A percentile compares a stretch with the other conserved stretches of the same genome.
Conservation (phyloP, 2,329 filamentous ascomycete genomes). For the Arthroderma sp. region DNA sequence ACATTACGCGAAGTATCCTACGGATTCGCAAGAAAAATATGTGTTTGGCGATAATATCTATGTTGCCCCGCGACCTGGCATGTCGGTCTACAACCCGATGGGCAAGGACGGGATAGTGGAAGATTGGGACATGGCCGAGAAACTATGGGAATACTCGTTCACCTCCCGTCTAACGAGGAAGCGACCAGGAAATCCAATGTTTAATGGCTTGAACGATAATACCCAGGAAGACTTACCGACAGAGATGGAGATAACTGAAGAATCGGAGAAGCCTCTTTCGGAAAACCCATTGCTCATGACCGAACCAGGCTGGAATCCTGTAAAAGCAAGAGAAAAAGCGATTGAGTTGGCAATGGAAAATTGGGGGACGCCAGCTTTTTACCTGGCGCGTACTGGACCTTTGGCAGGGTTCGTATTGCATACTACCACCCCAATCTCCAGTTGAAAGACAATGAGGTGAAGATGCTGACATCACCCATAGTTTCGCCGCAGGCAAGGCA, state of each 20-base stretch:
- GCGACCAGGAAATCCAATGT: conserved; percentile 53
- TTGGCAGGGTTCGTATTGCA: conserved; percentile 51
- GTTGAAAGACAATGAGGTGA: neutral
- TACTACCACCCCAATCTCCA: neutral
- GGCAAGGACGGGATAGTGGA: conserved; percentile 78
- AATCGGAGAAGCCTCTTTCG: conserved; percentile 62
- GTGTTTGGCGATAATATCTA: conserved; percentile 87
- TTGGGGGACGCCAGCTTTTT: conserved; percentile 92
- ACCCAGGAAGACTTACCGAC: conserved; percentile 46
- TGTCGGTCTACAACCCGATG: conserved; percentile 89
- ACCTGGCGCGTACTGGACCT: conserved; percentile 77
- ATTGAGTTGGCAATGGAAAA: conserved; percentile 96
- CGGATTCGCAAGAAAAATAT: conserved; percentile 40
- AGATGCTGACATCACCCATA: conserved; percentile 13
- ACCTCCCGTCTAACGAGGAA: conserved; percentile 74
- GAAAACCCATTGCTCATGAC: conserved; percentile 90
- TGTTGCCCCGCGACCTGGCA: conserved; percentile 57
- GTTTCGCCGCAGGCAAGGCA: conserved; percentile 81
- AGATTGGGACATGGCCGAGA: conserved; percentile 85
- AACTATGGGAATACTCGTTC: conserved; percentile 86
- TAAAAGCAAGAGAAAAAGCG: conserved; percentile 80
- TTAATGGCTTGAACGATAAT: conserved; percentile 66
- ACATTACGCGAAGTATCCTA: conserved; percentile 59
- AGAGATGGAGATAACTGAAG: conserved; percentile 47
- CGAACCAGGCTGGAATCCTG: conserved; percentile 82